phyloP scores from a whole-genome alignment of 805 yeast species.

The Teunomyces tritomae region DNA sequence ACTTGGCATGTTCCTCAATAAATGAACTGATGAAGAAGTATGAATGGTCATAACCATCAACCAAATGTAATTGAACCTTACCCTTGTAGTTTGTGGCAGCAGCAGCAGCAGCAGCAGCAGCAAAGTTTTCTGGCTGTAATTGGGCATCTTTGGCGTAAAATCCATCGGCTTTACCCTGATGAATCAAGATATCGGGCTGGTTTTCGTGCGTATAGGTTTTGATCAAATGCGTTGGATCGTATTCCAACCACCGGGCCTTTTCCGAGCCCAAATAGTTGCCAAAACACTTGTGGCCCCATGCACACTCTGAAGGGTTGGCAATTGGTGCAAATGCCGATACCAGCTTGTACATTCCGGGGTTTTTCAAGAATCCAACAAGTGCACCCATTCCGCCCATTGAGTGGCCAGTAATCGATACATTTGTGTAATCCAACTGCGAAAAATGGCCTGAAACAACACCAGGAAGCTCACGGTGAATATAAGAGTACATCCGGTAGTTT shows the following conservation, averaged over 20 bases:
- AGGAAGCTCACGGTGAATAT: constrained; percentile 73
- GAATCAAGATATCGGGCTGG: constrained; percentile 67
- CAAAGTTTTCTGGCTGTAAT: constrained; percentile 72
- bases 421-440: constrained; percentile 57
- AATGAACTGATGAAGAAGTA: constrained; percentile 82
- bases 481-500: constrained; percentile 84
- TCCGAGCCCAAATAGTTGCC: constrained; percentile 69
- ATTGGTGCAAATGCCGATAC: constrained; percentile 93
- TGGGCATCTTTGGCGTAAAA: constrained; percentile 61
- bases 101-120: constrained; percentile 54
- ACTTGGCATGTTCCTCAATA: constrained; percentile 78
- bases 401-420: constrained; percentile 84
- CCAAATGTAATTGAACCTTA: constrained; percentile 56
- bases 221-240: constrained; percentile 83
- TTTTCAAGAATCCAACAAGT: constrained; percentile 58
- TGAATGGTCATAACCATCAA: constrained; percentile 87
- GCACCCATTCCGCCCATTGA: constrained; percentile 99
- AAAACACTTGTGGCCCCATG: constrained; percentile 90
- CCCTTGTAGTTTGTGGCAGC: constrained; percentile 50
- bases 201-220: constrained; percentile 43
- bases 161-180: constrained; percentile 77
- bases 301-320: constrained; percentile 68
- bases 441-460: constrained; percentile 43
- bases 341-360: constrained; percentile 71
- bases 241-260: constrained; percentile 61